phyloP scores from a whole-genome alignment of 164 flowering plant genomes.

The Pachysandra terminalis region DNA sequence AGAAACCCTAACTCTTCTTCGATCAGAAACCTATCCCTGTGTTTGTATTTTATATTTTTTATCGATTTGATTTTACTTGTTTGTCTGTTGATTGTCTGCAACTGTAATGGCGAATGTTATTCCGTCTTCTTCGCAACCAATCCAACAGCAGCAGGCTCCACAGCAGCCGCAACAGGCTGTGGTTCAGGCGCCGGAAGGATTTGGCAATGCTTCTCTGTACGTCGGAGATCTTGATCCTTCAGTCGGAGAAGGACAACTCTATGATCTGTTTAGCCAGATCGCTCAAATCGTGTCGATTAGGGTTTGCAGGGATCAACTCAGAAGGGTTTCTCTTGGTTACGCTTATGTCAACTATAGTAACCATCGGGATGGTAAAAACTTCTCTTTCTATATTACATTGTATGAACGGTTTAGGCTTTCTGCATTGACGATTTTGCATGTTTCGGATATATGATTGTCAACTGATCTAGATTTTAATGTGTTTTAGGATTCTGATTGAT shows the following conservation, averaged over 20 bases:
- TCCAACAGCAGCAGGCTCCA: neutral
- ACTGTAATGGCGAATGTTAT: neutral
- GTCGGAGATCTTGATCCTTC: conserved; percentile 61
- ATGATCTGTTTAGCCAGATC: conserved; percentile 41
- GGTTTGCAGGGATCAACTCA: conserved; percentile 57
- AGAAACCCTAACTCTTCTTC: neutral
- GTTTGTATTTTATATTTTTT: neutral
- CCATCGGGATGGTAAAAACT: conserved; percentile 36
- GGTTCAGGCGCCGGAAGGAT: conserved; percentile 5
- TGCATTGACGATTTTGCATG: neutral
- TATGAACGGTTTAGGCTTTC: neutral
- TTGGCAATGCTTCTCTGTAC: conserved; percentile 43
- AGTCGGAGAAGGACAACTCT: conserved; percentile 41
- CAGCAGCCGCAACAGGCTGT: neutral
- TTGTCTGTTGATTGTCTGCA: neutral
- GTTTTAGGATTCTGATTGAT: neutral
- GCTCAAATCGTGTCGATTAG: conserved; percentile 47
- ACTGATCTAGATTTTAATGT: neutral
- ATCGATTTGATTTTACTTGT: neutral
- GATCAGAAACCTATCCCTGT: neutral
- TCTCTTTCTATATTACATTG: too few relatives aligned
- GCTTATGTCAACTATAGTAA: conserved; percentile 52
- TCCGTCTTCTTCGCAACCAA: neutral
- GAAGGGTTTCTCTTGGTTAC: conserved; percentile 47
- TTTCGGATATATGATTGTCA: neutral